Evolutionary conservation across 2,329 filamentous ascomycete species (phyloP).

Genomic region (Stemphylium beticola): DNA sequence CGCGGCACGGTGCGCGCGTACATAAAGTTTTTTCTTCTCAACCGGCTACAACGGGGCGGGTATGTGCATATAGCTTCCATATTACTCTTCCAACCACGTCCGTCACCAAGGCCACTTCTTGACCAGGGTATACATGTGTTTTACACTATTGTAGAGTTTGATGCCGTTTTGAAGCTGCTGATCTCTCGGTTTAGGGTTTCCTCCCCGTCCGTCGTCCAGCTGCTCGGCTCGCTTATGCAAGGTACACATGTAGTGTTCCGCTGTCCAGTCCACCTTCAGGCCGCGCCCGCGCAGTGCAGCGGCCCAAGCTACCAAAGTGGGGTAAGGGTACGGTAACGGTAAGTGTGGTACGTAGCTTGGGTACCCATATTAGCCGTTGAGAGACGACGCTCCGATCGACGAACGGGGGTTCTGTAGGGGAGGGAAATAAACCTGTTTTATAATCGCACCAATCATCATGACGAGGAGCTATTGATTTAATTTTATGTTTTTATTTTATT

Average conservation of each 20-base stretch:
- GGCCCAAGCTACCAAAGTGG: too few species aligned
- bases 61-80: background rate
- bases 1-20: background rate
- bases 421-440: background rate
- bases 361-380: background rate
- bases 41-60: too few species aligned
- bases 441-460: background rate
- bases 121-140: too few species aligned
- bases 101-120: background rate
- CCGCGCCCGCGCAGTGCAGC: too few species aligned
- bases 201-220: background rate
- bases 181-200: background rate
- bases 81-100: background rate
- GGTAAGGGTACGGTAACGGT: too few species aligned
- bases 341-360: too few species aligned
- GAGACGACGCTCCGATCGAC: background rate
- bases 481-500: too few species aligned
- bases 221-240: constrained; percentile 15
- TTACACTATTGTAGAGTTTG: too few species aligned
- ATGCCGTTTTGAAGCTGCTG: too few species aligned
- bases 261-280: too few species aligned
- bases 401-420: background rate
- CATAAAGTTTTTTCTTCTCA: background rate
- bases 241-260: constrained; percentile 2
- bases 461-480: too few species aligned